Base-by-base conservation (phyloP, 495 filamentous ascomycete species). In the Trypethelium eluteriae region DNA sequence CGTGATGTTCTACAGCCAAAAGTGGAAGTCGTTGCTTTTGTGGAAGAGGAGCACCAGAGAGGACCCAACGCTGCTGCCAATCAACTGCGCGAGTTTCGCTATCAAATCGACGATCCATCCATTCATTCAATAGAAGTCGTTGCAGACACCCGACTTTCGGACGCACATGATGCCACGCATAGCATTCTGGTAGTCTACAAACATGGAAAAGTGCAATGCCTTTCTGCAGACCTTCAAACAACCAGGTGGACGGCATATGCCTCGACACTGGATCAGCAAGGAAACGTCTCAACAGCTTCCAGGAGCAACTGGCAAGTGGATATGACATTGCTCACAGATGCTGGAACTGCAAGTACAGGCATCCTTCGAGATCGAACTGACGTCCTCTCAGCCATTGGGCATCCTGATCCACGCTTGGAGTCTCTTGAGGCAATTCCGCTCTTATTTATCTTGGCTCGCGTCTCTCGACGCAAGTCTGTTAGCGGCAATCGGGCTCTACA, bases 141-240 rank as follows among this genome's bases (percentile, higher is more conserved):
- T 14, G 25, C 53, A 7, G 32, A 14, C 5, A 59, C 53, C 1
- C 53, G 53, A 32, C 53, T 59, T 34, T 7, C 53, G 71, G 2
- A 65, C 76, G 57, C 79, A 75, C 6, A 57, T 38, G 35, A 69
- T 35, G 36, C 41, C 18, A 46, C 66, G 64, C 74, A 74, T 65
- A 71, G 78, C 62, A 67, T 79, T 10, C 61, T 79, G 34, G 68
- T 74, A n/a, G 65, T 78, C 34, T 71, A 77, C 39, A 53, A 70
- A 50, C 69, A 76, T 68, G 78, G 80, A 38, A 64, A 83, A 66
- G 78, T 88, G 53, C 79, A 81, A 47, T 84, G 81, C 62, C 81
- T 87, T 46, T 77, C 79, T 32, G 81, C 81, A 69, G 81, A 84
- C 73, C 78, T 80, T 25, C 41, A 71, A 44, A 68, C 14, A 34